Base-by-base conservation (phyloP, 805 yeast genomes). In the Komagataella pseudopastoris region DNA sequence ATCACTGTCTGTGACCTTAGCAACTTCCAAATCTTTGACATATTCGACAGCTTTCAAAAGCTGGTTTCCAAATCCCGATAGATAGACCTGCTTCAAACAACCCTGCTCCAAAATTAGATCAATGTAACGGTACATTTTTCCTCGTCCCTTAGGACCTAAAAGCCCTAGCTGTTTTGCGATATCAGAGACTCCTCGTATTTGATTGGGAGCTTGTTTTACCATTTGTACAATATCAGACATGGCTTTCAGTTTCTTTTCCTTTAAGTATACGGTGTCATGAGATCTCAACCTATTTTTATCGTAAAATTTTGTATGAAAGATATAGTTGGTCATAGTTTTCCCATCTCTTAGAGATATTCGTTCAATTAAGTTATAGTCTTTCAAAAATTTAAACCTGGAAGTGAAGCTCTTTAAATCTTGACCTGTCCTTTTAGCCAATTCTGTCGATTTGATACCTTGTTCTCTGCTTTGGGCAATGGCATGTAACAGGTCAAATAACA, bases 351-450 rank as follows among this genome's bases (percentile, higher is more conserved):
- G 4, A 48, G 63, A 55, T 43, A 54, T 49, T 50, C 72, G 77
- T 20, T 65, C 65, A 4, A 82, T 73, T 16, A 81, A 63, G 18
- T 77, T 78, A 44, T 70, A 61, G 6, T 71, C 76, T 52, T 72
- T 77, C 17, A 85, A 65, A 46, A 72, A 71, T 57, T 76, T 79
- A 50, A 83, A 67, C 56, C 93, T 71, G 1, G 79, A 70, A 0
- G 89, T 80, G 45, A 83, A 68, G 53, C 89, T 82, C 55, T 91
- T 71, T 16, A 82, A 77, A 58, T 85, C 93, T 63, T 85, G 93
- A 6, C 77, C 77, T 0, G 89, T 77, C 17, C 66, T 69, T 45
- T 68, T 66, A 2, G 81, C 76, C 53, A 85, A 67, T 23, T 77
- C 79, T 30, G 78, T 66, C 0, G 90, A 77, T 49, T 76, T 71